phyloP scores from a whole-genome alignment of 305 asterid genomes.

The Fraxinus albicans region DNA sequence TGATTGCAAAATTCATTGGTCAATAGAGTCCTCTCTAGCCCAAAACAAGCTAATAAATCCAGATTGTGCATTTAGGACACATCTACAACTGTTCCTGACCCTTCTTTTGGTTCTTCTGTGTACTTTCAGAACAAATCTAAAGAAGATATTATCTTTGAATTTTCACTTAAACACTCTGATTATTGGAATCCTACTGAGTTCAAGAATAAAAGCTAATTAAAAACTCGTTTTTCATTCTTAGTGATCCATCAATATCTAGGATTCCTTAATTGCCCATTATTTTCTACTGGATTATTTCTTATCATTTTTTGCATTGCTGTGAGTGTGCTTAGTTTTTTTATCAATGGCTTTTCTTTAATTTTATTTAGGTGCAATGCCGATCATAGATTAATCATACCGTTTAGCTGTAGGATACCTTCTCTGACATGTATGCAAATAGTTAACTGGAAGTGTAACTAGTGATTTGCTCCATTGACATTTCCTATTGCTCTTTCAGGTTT shows the following conservation, averaged over 20 bases:
- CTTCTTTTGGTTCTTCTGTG: not conserved
- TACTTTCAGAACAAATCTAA: not conserved
- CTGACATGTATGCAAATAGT: not conserved
- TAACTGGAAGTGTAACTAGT: not conserved
- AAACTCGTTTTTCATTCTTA: not conserved
- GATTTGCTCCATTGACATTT: conserved; percentile 20
- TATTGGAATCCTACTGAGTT: not conserved
- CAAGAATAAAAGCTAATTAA: not conserved
- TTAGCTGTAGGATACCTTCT: not conserved
- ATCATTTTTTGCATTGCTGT: not conserved
- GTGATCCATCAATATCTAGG: conserved; percentile 3
- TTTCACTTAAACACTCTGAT: not conserved
- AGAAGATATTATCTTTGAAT: not conserved
- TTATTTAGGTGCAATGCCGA: not conserved
- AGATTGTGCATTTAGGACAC: not conserved
- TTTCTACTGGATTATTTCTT: conserved; percentile 13
- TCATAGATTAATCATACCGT: not conserved
- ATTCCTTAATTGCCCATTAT: conserved; percentile 10
- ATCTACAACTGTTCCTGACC: not conserved
- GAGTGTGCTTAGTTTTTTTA: not conserved
- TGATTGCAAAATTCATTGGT: not conserved
- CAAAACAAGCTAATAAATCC: not conserved
- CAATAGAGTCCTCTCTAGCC: not conserved
- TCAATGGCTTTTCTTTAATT: not conserved
- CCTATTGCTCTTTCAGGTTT: conserved; percentile 43